Conservation (phyloP, 163 green algal species). For the Trebouxiophyceae sp. region DNA sequence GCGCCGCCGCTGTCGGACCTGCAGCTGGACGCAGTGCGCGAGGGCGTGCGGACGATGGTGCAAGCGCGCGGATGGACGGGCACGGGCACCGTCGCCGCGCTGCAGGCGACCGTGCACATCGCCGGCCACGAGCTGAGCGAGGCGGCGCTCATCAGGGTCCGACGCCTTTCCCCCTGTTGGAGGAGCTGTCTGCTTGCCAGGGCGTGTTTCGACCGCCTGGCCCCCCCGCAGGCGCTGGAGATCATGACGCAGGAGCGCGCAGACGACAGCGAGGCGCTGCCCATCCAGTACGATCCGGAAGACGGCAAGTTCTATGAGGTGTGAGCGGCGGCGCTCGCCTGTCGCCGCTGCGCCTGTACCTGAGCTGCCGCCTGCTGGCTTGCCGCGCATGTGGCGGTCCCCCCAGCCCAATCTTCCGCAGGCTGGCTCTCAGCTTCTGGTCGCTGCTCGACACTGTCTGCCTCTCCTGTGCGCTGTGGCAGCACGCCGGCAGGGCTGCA, state of each 20-base stretch:
- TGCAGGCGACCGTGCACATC: not conserved
- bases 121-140: not conserved
- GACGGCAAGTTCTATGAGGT: not conserved
- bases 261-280: not conserved
- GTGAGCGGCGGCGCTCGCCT: too few species aligned
- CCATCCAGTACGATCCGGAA: not conserved
- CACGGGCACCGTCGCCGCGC: not conserved
- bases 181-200: not conserved
- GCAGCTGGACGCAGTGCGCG: not conserved
- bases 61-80: not conserved
- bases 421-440: too few species aligned
- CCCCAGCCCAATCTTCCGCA: too few species aligned
- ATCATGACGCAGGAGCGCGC: not conserved
- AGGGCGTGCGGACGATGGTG: not conserved
- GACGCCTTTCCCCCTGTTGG: not conserved
- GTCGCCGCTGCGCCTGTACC: too few species aligned
- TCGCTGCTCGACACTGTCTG: too few species aligned
- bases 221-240: not conserved
- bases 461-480: too few species aligned
- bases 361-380: too few species aligned
- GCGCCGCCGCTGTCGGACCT: not conserved
- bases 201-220: not conserved
- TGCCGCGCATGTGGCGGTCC: too few species aligned
- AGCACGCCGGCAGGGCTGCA: too few species aligned
- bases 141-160: not conserved